Evolutionary conservation across 2,329 filamentous ascomycete genomes (phyloP).

Genomic region (Fusarium liriodendri): DNA sequence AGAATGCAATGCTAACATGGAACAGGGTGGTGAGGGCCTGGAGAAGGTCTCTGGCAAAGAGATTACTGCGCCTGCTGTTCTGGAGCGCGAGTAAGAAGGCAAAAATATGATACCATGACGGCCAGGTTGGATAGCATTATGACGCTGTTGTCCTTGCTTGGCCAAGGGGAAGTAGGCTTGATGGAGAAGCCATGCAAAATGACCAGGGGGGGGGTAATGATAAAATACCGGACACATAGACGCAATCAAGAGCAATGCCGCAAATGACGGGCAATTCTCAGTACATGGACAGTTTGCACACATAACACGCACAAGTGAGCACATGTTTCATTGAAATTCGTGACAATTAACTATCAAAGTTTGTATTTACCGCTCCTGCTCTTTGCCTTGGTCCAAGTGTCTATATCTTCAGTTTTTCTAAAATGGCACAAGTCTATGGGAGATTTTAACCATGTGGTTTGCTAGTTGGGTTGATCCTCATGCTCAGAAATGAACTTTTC

Average conservation of each 20-base stretch:
- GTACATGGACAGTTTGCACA: neutral
- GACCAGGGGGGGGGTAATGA: slow-evolving; percentile 15
- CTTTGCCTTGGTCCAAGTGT: slow-evolving; percentile 21
- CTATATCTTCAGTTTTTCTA: slow-evolving; percentile 34
- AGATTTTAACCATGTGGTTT: slow-evolving; percentile 26
- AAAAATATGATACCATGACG: slow-evolving; percentile 26
- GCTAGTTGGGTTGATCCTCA: slow-evolving; percentile 55
- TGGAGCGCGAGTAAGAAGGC: slow-evolving; percentile 57
- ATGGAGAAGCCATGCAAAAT: neutral
- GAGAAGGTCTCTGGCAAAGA: slow-evolving; percentile 65
- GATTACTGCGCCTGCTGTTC: slow-evolving; percentile 63
- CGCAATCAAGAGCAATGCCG: neutral
- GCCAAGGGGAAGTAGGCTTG: slow-evolving; percentile 18
- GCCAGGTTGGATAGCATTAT: slow-evolving; percentile 23
- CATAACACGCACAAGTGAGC: neutral
- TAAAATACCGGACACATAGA: slow-evolving; percentile 11
- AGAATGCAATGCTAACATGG: slow-evolving; percentile 15
- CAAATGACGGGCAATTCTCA: neutral
- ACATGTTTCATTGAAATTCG: neutral
- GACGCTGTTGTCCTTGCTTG: slow-evolving; percentile 23
- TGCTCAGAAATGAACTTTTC: slow-evolving; percentile 90
- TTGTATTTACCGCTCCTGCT: slow-evolving; percentile 20
- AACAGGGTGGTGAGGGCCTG: slow-evolving; percentile 71
- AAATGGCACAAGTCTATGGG: slow-evolving; percentile 36
- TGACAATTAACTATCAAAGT: neutral